Base-by-base conservation (phyloP, 1,139 yeast genomes). In the Hansenula anomala region DNA sequence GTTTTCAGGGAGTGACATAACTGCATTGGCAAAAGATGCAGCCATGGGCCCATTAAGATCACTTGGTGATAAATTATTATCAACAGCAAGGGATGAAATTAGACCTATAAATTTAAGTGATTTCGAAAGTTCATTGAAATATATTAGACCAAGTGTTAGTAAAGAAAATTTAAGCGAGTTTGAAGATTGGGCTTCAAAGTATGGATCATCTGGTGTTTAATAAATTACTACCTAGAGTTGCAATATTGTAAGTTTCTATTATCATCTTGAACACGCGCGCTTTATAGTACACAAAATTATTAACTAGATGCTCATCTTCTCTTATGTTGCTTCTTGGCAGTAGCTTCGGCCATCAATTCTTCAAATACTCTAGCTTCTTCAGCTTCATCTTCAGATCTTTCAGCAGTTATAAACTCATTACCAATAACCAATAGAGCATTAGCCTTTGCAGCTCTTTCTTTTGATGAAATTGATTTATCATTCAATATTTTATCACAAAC, bases 11-110 rank as follows among this genome's bases (percentile, higher is more conserved):
- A 82, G 95, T 50, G 98, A 92, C 61, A 77, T 92, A 40, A 92
- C 97, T 1, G 96, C 97, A 0, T 66, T 92, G 49, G 96, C 97
- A 2, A 92, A 92, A 60, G 98, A 92, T 61, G 95, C 97, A 3
- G 98, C 98, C 2, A 90, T 92, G 97, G 97, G 97, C 0, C 98
- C 98, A 1, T 66, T 94, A 40, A 70, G 98, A 48, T 82, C 90
- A 25, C 69, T 92, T 26, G 98, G 98, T 4, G 97, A 92, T 47
- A 80, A 86, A 40, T 70, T 94, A 44, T 67, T 94, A 45, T 75
- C 80, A 49, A 90, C 97, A 0, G 86, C 92, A 7, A 82, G 92
- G 18, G 95, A 87, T 39, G 82, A 81, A 47, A 90, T 94, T 42
- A 66, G 98, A 42, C 84, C 97, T 0, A 79, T 94, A 46, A 73